These are phyloP conservation scores for Saccharum officinarum DNA, from an alignment of 176 grass and related monocot genomes.

Conservation along the genomic window DNA sequence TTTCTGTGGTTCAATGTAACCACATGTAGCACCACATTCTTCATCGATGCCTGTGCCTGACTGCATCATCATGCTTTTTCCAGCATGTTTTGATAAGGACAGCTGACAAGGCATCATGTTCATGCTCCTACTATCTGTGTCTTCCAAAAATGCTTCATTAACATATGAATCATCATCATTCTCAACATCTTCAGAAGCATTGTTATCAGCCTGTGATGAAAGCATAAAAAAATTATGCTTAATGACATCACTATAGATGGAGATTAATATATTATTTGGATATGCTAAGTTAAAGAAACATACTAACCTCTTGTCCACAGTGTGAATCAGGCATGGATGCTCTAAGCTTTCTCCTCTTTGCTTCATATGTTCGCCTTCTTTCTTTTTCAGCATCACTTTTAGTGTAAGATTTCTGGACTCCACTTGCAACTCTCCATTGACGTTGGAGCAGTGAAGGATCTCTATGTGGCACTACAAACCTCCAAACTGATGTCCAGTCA, in stretches of 20 bases:
- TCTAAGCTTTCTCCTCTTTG: constrained; percentile 75
- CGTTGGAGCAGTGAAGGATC: constrained; percentile 76
- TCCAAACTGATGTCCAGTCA: constrained; percentile 89
- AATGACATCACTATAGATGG: constrained; percentile 9
- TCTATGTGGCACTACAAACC: constrained; percentile 73
- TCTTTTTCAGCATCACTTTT: constrained; percentile 73
- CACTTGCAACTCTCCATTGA: constrained; percentile 84
- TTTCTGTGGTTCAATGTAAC: constrained; percentile 36
- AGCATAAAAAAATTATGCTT: constrained; percentile 16
- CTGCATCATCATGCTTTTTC: constrained; percentile 21
- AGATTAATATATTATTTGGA: constrained; percentile 19
- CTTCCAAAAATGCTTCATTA: constrained; percentile 96
- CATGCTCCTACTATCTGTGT: constrained; percentile 56
- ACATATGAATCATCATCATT: constrained; percentile 86
- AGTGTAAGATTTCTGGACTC: constrained; percentile 75
- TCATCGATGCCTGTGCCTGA: constrained; percentile 31
- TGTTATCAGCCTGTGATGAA: constrained; percentile 53
- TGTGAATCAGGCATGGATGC: constrained; percentile 50
- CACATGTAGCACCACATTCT: constrained; percentile 46
- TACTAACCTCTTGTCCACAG: constrained; percentile 63
- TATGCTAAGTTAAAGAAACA: neutral
- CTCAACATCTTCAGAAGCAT: constrained; percentile 57
- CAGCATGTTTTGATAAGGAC: constrained; percentile 37
- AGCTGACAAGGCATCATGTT: constrained; percentile 32
- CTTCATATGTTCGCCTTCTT: constrained; percentile 76